A percentile compares a stretch with the other conserved stretches of the same genome.
Conservation (phyloP, 2,329 filamentous ascomycete species). For the Gnomoniopsis sp. region DNA sequence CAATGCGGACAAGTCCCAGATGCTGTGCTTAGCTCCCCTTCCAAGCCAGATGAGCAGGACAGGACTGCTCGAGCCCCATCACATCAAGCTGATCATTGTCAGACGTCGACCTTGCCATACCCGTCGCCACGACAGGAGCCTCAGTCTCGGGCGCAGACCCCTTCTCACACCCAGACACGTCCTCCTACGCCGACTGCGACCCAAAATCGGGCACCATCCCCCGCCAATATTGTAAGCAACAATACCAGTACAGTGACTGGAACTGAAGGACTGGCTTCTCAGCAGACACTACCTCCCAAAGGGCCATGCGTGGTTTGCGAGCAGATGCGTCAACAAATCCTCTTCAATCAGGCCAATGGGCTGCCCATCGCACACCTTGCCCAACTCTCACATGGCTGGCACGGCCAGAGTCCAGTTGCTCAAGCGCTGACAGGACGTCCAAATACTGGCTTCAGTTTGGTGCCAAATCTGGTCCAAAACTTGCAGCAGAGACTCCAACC, state of each 20-base stretch:
- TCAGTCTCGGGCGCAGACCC: neutral
- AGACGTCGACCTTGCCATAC: neutral
- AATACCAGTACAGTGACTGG: neutral
- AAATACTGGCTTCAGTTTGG: neutral
- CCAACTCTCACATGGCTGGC: constrained; percentile 15
- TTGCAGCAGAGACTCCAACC: constrained; percentile 8
- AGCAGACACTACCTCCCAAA: constrained; percentile 19
- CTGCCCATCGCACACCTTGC: constrained; percentile 18
- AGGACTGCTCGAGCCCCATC: neutral
- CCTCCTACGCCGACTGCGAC: neutral
- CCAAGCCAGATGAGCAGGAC: neutral
- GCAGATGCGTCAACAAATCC: constrained; percentile 27
- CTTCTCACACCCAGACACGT: neutral
- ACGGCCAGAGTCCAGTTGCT: neutral
- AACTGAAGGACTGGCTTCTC: neutral
- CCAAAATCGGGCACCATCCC: neutral
- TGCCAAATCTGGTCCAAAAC: neutral
- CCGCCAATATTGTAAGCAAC: neutral
- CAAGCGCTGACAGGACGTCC: constrained; percentile 7
- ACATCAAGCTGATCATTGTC: neutral
- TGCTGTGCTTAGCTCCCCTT: neutral
- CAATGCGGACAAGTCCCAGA: neutral
- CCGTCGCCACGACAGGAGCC: neutral
- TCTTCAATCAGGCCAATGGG: constrained; percentile 24
- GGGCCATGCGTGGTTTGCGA: constrained; percentile 28